phyloP scores from a whole-genome alignment of 495 filamentous ascomycete species.

The Elasticomyces elasticus region DNA sequence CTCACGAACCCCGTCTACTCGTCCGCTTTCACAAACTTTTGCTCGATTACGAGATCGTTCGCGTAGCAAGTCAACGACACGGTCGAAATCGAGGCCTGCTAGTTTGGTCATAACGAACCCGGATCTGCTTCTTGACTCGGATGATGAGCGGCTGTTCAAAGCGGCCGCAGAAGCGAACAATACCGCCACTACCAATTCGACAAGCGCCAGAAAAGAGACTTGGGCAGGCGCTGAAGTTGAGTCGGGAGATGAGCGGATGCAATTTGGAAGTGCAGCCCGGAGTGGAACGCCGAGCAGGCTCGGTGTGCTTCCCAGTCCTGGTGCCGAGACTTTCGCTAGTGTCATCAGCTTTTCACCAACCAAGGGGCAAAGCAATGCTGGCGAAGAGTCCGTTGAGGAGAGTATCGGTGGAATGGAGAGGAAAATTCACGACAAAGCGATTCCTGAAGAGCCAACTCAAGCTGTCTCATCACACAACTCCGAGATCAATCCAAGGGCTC shows the following conservation, averaged over 20 bases:
- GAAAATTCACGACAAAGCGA: too few relatives aligned
- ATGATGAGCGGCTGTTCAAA: not conserved
- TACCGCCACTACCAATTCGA: not conserved
- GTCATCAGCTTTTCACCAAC: not conserved
- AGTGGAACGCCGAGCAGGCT: conserved; percentile 16
- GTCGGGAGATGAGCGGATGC: not conserved
- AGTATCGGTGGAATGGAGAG: not conserved
- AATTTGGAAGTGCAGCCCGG: not conserved
- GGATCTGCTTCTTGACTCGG: not conserved
- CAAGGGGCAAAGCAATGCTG: not conserved
- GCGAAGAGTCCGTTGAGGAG: not conserved
- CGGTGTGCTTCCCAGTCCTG: conserved; percentile 21
- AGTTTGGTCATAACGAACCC: conserved; percentile 2
- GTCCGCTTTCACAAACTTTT: conserved; percentile 7
- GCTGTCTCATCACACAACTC: too few relatives aligned
- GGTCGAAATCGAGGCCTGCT: not conserved
- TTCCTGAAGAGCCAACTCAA: too few relatives aligned
- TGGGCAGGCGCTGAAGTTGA: not conserved
- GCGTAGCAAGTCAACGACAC: conserved; percentile 1
- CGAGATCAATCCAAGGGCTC: not conserved
- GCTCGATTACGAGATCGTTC: conserved; percentile 2
- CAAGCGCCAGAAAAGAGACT: not conserved
- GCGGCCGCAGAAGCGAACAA: not conserved
- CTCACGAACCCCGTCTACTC: not conserved
- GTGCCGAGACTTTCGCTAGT: not conserved